Evolutionary conservation across 768 basidiomycete species (phyloP).

Genomic region (Hygrophorus pudorinus): DNA sequence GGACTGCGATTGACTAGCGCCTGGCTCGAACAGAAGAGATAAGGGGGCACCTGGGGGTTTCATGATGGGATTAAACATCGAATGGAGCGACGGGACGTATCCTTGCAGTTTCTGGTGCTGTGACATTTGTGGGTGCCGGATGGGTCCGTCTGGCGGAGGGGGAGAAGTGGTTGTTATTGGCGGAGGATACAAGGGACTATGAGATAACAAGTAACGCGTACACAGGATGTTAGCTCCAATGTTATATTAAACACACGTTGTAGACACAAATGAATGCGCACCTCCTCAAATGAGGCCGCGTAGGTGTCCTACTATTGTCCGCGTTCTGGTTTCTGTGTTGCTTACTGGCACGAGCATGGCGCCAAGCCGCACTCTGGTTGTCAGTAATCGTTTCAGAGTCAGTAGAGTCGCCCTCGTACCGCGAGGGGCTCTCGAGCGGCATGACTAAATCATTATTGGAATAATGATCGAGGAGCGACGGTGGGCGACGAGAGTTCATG

Average conservation of each 20-base stretch:
- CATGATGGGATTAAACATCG: conserved; percentile 48
- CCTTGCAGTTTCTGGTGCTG: conserved; percentile 71
- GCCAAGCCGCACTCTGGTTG: conserved; percentile 13
- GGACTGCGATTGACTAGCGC: conserved; percentile 10
- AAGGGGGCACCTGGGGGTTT: conserved; percentile 24
- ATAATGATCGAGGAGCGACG: conserved; percentile 20
- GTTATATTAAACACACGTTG: background rate
- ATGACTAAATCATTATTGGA: conserved; percentile 24
- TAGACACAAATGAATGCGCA: conserved; percentile 15
- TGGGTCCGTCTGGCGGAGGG: conserved; percentile 34
- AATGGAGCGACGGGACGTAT: conserved; percentile 66
- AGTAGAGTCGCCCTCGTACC: conserved; percentile 37
- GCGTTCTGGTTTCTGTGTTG: conserved; percentile 15
- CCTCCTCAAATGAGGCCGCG: conserved; percentile 23
- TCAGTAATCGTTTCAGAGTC: conserved; percentile 33
- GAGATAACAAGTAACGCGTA: background rate
- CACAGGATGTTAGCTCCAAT: conserved; percentile 3
- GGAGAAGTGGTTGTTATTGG: conserved; percentile 66
- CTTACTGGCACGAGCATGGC: conserved; percentile 10
- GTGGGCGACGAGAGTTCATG: conserved; percentile 22
- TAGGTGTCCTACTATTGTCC: conserved; percentile 17
- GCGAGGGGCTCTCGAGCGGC: conserved; percentile 58
- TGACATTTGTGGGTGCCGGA: conserved; percentile 64
- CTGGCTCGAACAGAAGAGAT: conserved; percentile 37
- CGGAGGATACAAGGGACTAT: conserved; percentile 26